Evolutionary conservation across 345 rosid genomes (phyloP), one percentile per base, ranked within the genome.

Genomic region (Citrus maxima): DNA sequence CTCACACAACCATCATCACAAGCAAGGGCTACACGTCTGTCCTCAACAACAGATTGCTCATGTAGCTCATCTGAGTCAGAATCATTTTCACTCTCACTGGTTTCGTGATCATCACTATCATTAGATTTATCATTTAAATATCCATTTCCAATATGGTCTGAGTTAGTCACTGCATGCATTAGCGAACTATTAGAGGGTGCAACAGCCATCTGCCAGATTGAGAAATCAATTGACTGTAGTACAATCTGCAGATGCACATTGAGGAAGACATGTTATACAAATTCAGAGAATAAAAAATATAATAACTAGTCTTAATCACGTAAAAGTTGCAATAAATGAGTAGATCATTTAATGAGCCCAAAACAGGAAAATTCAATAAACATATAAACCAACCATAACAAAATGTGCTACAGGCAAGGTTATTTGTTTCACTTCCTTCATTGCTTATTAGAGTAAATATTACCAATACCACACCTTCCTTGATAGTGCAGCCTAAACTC

Each of bases 151-250:
- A 84, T 73, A 64, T 77, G 84, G 51, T 58, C 81, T 55, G 86
- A 34, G 56, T 80, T 80, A 51, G 62, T 72, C 82, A 82, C 90
- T 70, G 85, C 32, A 65, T 76, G 40, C 67, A 34, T 12, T 22
- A 49, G 77, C 16, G 58, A 35, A 59, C 78, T 59, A 76, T 60
- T 70, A 58, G 56, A 35, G 0, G 96, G 96, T 55, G 93, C 86
- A 70, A 91, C 83, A 40, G 98, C 93, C 93, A 93, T 91, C 85
- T 93, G 98, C 98, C 99, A 95, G 82, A 95, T 92, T 67, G 99
- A 88, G 72, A 83, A 81, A 68, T 92, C 98, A 82, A 84, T 92
- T 10, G 97, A 87, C 79, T 93, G 90, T 25, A 95, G 85, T 60
- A 89, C 92, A 87, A 81, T 85, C 98, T 95, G 90, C 86, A 80